Evolutionary conservation across 495 filamentous ascomycete genomes (phyloP).

Genomic region (Parathielavia hyrcaniae): DNA sequence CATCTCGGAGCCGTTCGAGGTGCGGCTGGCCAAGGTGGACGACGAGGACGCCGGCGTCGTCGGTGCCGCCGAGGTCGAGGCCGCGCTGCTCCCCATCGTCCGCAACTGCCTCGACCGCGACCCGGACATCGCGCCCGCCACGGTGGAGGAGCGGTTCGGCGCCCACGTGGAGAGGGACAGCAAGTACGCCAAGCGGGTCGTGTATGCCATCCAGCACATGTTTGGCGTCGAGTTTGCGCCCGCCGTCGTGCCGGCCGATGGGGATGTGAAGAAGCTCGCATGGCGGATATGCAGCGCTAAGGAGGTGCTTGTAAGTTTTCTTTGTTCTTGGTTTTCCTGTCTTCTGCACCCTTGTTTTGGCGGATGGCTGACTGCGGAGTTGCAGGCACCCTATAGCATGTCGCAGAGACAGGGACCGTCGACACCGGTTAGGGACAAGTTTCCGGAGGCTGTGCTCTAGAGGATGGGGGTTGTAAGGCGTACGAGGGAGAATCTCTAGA

Average conservation of each 20-base stretch:
- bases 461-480: not conserved
- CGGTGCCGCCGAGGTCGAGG: slow-evolving; percentile 54
- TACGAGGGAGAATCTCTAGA: not conserved
- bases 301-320: slow-evolving; percentile 73
- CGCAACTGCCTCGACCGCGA: slow-evolving; percentile 89
- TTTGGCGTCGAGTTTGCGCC: slow-evolving; percentile 95
- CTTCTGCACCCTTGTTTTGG: too few relatives aligned
- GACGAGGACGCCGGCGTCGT: slow-evolving; percentile 55
- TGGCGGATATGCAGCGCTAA: slow-evolving; percentile 96
- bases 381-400: slow-evolving; percentile 61
- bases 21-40: slow-evolving; percentile 72
- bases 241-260: slow-evolving; percentile 87
- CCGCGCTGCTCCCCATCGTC: slow-evolving; percentile 71
- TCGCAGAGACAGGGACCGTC: slow-evolving; percentile 49
- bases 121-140: slow-evolving; percentile 81
- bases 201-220: slow-evolving; percentile 94
- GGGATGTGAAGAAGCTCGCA: slow-evolving; percentile 80
- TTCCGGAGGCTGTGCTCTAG: slow-evolving; percentile 21
- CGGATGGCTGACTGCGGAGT: slow-evolving; percentile 12
- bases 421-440: slow-evolving; percentile 47
- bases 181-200: slow-evolving; percentile 81
- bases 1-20: slow-evolving; percentile 88
- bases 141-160: slow-evolving; percentile 75
- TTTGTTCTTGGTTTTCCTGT: not conserved
- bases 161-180: slow-evolving; percentile 73